Base-by-base conservation (phyloP, 1,139 yeast genomes). In the Diutina sp. region DNA sequence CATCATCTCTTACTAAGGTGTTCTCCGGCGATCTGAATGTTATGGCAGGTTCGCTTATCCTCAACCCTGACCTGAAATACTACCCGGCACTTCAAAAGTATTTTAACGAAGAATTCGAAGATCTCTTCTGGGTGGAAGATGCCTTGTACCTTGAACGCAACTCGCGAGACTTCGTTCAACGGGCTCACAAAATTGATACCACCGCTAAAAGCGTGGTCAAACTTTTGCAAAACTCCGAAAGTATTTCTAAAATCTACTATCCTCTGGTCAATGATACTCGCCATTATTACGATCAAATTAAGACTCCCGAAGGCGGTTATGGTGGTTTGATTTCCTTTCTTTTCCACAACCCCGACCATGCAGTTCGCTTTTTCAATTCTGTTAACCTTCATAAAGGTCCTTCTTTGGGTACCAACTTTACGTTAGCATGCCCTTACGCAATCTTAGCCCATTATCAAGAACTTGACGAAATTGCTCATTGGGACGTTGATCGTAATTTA, bases 1-100 rank as follows among this genome's bases (percentile, higher is more conserved):
- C 87, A 47, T 83, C 95, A 28, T 89, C 97, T 28, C 76, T 93
- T 60, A 91, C 98, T 11, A 93, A 93, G 68, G 89, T 91, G 14
- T 93, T 93, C 65, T 85, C 95, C 35, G 98, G 98, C 18, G 97
- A 90, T 67, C 86, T 96, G 53, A 90, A 91, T 65, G 97, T 93
- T 56, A 87, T 91, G 91, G 97, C 93, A 0, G 99, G 99, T 4
- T 85, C 95, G 14, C 70, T 91, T 60, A 85, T 90, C 11, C 71
- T 93, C 62, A 93, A 91, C 66, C 87, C 93, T 7, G 65, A 74
- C 12, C 78, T 93, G 14, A 72, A 70, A 52, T 72, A 71, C 60
- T 90, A 87, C 69, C 57, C 62, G 0, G 62, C 63, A 50, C 78
- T 91, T 57, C 84, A 85, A 65, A 61, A 68, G 30, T 79, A 79